A percentile compares a stretch with the other conserved stretches of the same genome.
phyloP scores from a whole-genome alignment of 306 rosid genomes.

The Citrullus colocynthis region DNA sequence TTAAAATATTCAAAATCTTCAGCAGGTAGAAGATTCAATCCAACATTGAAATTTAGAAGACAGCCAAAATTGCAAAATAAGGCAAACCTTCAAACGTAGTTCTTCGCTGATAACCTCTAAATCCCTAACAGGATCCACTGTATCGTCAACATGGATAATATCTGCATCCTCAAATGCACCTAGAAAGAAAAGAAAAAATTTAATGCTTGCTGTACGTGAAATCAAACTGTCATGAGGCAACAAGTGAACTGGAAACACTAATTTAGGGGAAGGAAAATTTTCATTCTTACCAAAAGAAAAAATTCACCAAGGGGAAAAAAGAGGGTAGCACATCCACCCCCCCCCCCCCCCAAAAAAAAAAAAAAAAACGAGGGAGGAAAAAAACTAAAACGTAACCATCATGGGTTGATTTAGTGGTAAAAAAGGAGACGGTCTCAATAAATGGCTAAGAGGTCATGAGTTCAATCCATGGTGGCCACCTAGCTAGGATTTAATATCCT shows the following conservation, averaged over 20 bases:
- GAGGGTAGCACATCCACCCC: background rate
- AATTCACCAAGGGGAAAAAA: background rate
- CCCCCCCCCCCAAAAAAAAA: too few relatives aligned
- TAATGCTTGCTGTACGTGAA: background rate
- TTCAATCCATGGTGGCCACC: too few relatives aligned
- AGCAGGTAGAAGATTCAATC: background rate
- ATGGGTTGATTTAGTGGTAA: too few relatives aligned
- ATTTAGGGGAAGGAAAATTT: background rate
- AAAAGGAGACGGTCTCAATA: too few relatives aligned
- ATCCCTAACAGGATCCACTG: constrained; percentile 96
- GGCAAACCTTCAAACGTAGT: constrained; percentile 66
- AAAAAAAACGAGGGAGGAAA: too few relatives aligned
- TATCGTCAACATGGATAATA: constrained; percentile 87
- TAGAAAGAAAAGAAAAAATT: background rate
- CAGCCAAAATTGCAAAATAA: background rate
- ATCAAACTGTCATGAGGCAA: background rate
- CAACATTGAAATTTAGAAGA: background rate
- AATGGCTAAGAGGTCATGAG: too few relatives aligned
- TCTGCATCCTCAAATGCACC: constrained; percentile 99
- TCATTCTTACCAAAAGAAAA: background rate
- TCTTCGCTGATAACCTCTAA: constrained; percentile 78
- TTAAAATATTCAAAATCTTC: background rate
- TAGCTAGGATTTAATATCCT: too few relatives aligned
- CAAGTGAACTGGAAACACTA: background rate
- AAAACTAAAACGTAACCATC: too few relatives aligned